A percentile compares a stretch with the other conserved stretches of the same genome.
Evolutionary conservation across 2,329 filamentous ascomycete species (phyloP).

Genomic region (Hypoxylon sp.): DNA sequence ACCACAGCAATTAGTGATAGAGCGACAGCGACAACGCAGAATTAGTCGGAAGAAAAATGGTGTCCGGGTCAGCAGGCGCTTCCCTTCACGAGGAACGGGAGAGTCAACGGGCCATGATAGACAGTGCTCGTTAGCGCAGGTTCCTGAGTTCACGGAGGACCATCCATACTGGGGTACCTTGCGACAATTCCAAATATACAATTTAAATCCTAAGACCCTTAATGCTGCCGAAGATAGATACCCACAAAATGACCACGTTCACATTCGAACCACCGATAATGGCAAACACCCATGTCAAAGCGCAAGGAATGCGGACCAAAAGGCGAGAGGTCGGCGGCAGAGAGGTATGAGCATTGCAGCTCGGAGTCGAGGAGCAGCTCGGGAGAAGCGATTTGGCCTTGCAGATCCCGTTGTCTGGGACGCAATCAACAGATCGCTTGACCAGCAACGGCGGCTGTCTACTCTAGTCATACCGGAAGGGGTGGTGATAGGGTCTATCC

Average conservation of each 20-base stretch:
- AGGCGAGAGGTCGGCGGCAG: slow-evolving; percentile 20
- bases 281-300: not conserved
- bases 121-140: slow-evolving; percentile 48
- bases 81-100: slow-evolving; percentile 45
- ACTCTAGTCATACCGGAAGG: slow-evolving; percentile 52
- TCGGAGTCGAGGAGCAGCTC: slow-evolving; percentile 32
- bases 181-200: slow-evolving; percentile 41
- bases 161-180: slow-evolving; percentile 52
- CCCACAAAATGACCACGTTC: not conserved
- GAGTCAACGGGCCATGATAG: slow-evolving; percentile 37
- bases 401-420: slow-evolving; percentile 61
- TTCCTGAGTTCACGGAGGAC: slow-evolving; percentile 45
- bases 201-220: slow-evolving; percentile 1
- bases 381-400: slow-evolving; percentile 53
- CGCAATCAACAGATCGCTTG: slow-evolving; percentile 62
- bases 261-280: not conserved
- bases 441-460: slow-evolving; percentile 62
- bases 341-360: slow-evolving; percentile 35
- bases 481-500: slow-evolving; percentile 15
- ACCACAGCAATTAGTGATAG: slow-evolving; percentile 52
- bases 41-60: slow-evolving; percentile 55
- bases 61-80: slow-evolving; percentile 56
- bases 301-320: slow-evolving; percentile 8
- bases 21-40: slow-evolving; percentile 57
- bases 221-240: slow-evolving; percentile 11